phyloP scores from a whole-genome alignment of 345 rosid genomes.

The Litchi chinensis region DNA sequence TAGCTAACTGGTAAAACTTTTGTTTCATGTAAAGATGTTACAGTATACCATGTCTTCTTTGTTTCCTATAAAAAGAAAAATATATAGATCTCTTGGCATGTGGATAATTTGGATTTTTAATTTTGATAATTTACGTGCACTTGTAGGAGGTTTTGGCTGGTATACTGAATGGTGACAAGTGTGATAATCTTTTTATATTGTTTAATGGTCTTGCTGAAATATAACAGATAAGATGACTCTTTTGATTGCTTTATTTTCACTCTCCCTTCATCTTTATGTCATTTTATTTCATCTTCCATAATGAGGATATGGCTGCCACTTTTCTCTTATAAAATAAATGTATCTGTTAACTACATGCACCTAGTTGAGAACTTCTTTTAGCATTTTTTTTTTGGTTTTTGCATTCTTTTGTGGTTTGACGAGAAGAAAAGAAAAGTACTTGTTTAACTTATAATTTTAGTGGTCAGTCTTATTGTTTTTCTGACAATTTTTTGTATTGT shows the following conservation, averaged over 20 bases:
- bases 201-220: neutral
- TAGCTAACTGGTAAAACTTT: neutral
- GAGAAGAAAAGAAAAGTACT: neutral
- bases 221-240: neutral
- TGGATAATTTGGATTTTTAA: neutral
- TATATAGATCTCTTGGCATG: neutral
- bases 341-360: neutral
- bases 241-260: neutral
- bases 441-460: neutral
- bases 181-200: neutral
- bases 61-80: neutral
- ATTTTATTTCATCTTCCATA: neutral
- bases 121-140: neutral
- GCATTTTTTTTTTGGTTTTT: neutral
- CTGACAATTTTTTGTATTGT: constrained; percentile 22
- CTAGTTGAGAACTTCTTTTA: neutral
- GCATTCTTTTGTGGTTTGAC: neutral
- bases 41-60: neutral
- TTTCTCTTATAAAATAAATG: neutral
- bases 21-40: neutral
- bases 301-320: neutral
- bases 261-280: neutral
- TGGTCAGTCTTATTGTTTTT: constrained; percentile 4
- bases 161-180: neutral
- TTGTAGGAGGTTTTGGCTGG: neutral